Conservation (phyloP, 129 eudicot genomes). For the Artemisia tridentata region DNA sequence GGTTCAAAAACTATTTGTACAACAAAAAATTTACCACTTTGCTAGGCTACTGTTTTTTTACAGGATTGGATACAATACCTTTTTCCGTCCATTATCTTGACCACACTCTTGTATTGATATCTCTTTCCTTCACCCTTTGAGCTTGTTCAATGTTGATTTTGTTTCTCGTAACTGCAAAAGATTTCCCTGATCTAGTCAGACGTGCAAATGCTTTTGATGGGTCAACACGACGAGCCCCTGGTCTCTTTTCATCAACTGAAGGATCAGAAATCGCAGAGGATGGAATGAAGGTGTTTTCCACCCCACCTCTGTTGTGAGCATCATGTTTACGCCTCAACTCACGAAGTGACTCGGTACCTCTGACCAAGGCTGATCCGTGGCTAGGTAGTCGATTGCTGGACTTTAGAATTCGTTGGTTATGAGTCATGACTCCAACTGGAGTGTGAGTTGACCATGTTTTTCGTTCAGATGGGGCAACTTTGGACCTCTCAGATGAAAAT, state of each 20-base stretch:
- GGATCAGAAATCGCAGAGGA: slow-evolving; percentile 15
- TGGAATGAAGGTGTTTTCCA: slow-evolving; percentile 33
- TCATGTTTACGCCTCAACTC: slow-evolving; percentile 31
- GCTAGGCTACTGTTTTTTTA: neutral
- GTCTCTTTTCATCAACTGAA: slow-evolving; percentile 32
- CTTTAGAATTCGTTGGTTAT: slow-evolving; percentile 22
- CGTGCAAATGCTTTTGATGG: slow-evolving; percentile 42
- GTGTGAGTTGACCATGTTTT: slow-evolving; percentile 29
- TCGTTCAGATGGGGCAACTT: slow-evolving; percentile 12
- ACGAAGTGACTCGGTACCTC: slow-evolving; percentile 22
- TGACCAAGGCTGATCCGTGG: slow-evolving; percentile 27
- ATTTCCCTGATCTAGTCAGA: slow-evolving; percentile 20
- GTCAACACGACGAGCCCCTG: slow-evolving; percentile 17
- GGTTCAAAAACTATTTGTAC: too few species aligned
- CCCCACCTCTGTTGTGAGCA: slow-evolving; percentile 27
- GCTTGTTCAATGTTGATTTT: slow-evolving; percentile 23
- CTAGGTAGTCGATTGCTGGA: slow-evolving; percentile 23
- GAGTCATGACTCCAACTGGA: slow-evolving; percentile 18
- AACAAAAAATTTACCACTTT: too few species aligned
- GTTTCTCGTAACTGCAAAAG: slow-evolving; percentile 26
- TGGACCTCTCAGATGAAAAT: slow-evolving; percentile 27
- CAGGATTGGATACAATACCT: neutral
- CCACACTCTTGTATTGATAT: slow-evolving; percentile 28
- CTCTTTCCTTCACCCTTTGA: slow-evolving; percentile 32
- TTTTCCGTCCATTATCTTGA: slow-evolving; percentile 24